Percentiles rank a stretch among this genome's conserved stretches.
These are phyloP conservation scores for Hemisphaericaspora nanyangensis DNA, from an alignment of 805 yeast genomes.

Conservation along the genomic window DNA sequence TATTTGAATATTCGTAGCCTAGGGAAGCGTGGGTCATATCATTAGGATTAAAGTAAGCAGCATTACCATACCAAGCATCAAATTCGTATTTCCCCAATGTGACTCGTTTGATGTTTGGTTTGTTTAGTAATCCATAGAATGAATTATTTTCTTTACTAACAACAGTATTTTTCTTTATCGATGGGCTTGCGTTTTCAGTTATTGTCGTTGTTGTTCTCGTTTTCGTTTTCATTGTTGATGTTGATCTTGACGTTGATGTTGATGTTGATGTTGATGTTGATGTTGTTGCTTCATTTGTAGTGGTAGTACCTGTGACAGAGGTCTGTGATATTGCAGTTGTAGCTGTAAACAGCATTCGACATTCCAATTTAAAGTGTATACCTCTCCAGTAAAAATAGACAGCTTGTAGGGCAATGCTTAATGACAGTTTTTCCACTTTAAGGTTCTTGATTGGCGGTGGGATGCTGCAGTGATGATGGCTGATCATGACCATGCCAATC, in stretches of 20 bases:
- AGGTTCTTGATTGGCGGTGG: too few relatives aligned
- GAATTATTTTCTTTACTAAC: conserved; percentile 8
- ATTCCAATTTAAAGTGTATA: neutral
- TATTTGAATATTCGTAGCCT: conserved; percentile 38
- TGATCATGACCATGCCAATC: too few relatives aligned
- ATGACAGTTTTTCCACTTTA: too few relatives aligned
- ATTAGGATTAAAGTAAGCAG: conserved; percentile 57
- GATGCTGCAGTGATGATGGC: too few relatives aligned
- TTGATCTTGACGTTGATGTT: neutral
- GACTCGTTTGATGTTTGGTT: conserved; percentile 62
- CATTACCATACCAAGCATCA: conserved; percentile 85
- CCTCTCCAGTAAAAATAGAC: too few relatives aligned
- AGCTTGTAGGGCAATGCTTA: too few relatives aligned
- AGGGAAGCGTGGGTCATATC: conserved; percentile 36
- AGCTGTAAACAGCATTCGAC: neutral
- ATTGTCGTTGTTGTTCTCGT: too few relatives aligned
- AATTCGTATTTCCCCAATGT: conserved; percentile 65
- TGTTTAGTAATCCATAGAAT: conserved; percentile 58
- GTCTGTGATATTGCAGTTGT: neutral
- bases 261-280: neutral
- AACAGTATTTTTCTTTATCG: neutral
- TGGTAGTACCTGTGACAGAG: neutral
- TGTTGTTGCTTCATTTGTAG: neutral
- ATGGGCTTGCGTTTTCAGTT: neutral
- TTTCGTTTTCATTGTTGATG: neutral